A percentile compares a stretch with the other conserved stretches of the same genome.
Conservation (phyloP, 164 flowering plant genomes). For the Berberis vulgaris region DNA sequence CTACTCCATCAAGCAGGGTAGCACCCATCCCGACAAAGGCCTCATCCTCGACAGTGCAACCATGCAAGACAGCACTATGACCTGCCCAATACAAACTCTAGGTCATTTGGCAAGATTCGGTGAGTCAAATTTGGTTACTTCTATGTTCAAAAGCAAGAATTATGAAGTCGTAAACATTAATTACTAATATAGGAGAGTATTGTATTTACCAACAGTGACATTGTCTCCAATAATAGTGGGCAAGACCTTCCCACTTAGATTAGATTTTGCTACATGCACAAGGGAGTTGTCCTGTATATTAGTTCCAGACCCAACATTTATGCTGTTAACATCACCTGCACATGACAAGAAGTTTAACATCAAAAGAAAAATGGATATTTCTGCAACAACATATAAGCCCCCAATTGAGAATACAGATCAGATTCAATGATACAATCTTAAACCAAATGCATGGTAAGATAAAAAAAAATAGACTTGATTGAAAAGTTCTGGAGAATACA, state of each 20-base stretch:
- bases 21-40: conserved; percentile 96
- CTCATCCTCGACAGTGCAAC: conserved; percentile 90
- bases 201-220: conserved; percentile 69
- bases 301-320: conserved; percentile 80
- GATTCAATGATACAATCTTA: no score
- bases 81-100: conserved; percentile 35
- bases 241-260: conserved; percentile 82
- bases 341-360: neutral
- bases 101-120: conserved; percentile 8
- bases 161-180: no score
- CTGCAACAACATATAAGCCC: neutral
- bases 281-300: conserved; percentile 94
- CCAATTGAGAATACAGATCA: neutral
- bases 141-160: no score
- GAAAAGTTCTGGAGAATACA: no score
- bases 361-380: neutral
- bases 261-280: conserved; percentile 93
- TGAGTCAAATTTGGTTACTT: neutral
- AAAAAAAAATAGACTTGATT: no score
- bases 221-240: conserved; percentile 94
- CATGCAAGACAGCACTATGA: conserved; percentile 91
- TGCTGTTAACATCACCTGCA: conserved; percentile 85
- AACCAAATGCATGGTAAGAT: neutral
- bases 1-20: conserved; percentile 77
- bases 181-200: no score